Percentiles rank a stretch among this genome's conserved stretches.
Conservation (phyloP, 306 rosid genomes). For the Ziziphus jujuba region DNA sequence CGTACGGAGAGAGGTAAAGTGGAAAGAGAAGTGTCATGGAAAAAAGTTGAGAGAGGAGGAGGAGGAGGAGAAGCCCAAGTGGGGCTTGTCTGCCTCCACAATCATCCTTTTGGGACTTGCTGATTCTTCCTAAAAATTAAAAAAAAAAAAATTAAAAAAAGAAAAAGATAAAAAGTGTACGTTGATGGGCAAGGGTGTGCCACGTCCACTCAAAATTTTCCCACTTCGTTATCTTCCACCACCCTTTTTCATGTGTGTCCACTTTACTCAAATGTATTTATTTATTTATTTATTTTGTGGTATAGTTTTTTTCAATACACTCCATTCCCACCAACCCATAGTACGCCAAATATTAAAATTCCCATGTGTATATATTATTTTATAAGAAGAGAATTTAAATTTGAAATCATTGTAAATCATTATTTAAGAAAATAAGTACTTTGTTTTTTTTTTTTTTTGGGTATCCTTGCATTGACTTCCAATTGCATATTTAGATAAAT, state of each 20-base stretch:
- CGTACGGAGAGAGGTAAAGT: conserved; percentile 19
- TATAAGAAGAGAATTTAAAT: no score
- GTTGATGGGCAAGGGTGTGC: conserved; percentile 36
- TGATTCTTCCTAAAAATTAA: conserved; percentile 34
- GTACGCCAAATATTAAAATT: no score
- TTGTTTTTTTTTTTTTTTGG: no score
- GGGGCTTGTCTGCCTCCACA: conserved; percentile 45
- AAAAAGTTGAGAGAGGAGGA: neutral
- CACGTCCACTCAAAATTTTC: conserved; percentile 36
- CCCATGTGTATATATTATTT: no score
- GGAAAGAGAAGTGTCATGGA: conserved; percentile 7
- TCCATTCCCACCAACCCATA: no score
- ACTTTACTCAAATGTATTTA: neutral
- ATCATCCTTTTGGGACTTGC: conserved; percentile 34
- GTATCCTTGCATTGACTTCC: no score
- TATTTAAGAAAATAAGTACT: no score
- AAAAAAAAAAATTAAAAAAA: no score
- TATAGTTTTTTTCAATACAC: no score
- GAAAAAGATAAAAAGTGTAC: conserved; percentile 9
- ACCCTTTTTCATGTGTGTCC: neutral
- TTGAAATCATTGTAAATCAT: no score
- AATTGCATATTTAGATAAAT: no score
- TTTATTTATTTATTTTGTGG: no score
- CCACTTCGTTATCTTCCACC: neutral
- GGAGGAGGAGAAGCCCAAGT: neutral